These are phyloP conservation scores for Glycine latifolia DNA, from an alignment of 306 rosid genomes.

Conservation along the genomic window DNA sequence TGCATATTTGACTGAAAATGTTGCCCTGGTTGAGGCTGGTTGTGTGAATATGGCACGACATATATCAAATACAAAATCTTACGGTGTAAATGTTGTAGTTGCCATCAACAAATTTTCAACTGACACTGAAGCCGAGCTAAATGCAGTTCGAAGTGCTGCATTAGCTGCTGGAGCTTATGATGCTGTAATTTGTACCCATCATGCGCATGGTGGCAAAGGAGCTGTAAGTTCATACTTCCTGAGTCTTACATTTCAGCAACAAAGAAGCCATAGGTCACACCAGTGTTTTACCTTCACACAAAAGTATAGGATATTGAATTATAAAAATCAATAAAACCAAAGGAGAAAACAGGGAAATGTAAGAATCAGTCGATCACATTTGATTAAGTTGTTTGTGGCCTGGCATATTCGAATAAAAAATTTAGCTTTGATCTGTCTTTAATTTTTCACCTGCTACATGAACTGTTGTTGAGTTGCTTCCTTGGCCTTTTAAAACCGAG, in stretches of 20 bases:
- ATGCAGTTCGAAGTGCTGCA: slow-evolving; percentile 74
- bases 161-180: slow-evolving; percentile 88
- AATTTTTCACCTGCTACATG: slow-evolving; percentile 3
- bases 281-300: slow-evolving; percentile 41
- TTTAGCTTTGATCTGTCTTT: not conserved
- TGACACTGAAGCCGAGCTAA: slow-evolving; percentile 87
- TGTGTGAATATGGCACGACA: slow-evolving; percentile 91
- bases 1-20: slow-evolving; percentile 83
- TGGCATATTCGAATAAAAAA: slow-evolving; percentile 25
- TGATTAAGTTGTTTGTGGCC: slow-evolving; percentile 37
- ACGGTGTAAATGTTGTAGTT: slow-evolving; percentile 92
- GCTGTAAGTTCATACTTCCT: slow-evolving; percentile 69
- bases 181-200: slow-evolving; percentile 91
- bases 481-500: not conserved
- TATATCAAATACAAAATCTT: slow-evolving; percentile 76
- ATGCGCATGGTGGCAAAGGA: slow-evolving; percentile 98
- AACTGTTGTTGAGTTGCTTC: slow-evolving; percentile 19
- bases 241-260: slow-evolving; percentile 33
- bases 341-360: not conserved
- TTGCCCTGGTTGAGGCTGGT: slow-evolving; percentile 88
- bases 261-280: slow-evolving; percentile 42
- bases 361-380: slow-evolving; percentile 10
- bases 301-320: slow-evolving; percentile 33
- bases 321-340: slow-evolving; percentile 1
- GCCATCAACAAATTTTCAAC: slow-evolving; percentile 93